Percentiles rank a stretch among this genome's conserved stretches.
phyloP scores from a whole-genome alignment of 2,329 filamentous ascomycete genomes.

The Fusarium newnesense region DNA sequence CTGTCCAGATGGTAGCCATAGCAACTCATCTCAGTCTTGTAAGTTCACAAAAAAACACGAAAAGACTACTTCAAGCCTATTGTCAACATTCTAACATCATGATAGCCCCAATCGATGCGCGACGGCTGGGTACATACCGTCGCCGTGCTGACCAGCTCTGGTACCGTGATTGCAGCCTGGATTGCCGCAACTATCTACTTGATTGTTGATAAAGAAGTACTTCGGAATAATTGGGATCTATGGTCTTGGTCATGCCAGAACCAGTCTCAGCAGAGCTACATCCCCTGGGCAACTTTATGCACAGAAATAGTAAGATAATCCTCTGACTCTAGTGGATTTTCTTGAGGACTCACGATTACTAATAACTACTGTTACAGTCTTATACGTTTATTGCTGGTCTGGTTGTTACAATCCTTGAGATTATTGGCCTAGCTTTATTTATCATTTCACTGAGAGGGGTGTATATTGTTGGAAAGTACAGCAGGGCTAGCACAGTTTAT shows the following conservation, averaged over 20 bases:
- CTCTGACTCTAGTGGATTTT: accelerated
- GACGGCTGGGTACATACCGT: not conserved
- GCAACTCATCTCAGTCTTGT: not conserved
- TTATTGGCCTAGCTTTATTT: not conserved
- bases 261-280: not conserved
- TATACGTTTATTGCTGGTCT: not conserved
- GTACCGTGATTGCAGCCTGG: not conserved
- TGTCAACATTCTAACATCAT: not conserved
- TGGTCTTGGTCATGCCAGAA: conserved; percentile 21
- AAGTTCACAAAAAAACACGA: not conserved
- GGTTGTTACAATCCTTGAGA: not conserved
- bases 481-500: not conserved
- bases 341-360: not conserved
- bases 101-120: not conserved
- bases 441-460: not conserved
- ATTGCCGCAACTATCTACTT: not conserved
- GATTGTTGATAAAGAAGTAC: conserved; percentile 3
- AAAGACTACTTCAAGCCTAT: accelerated
- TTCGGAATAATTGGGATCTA: not conserved
- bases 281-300: not conserved
- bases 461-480: conserved; percentile 8
- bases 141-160: not conserved
- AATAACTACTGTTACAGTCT: not conserved
- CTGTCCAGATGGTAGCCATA: not conserved
- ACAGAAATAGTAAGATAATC: not conserved